phyloP scores from a whole-genome alignment of 2,329 filamentous ascomycete species.

The Drechslerella dactyloides region DNA sequence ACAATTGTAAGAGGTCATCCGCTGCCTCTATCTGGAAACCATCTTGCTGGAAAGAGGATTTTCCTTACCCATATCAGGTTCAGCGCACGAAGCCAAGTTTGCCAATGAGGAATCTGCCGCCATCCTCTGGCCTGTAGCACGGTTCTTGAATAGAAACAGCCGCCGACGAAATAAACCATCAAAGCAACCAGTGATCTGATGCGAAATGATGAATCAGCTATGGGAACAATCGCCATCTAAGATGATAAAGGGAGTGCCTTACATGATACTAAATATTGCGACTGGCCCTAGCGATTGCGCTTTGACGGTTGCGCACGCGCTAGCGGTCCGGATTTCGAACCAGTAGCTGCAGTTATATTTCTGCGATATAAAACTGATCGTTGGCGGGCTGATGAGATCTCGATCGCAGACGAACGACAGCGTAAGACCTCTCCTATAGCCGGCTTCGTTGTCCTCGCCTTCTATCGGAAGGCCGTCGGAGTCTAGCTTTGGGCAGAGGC shows the following conservation, averaged over 20 bases:
- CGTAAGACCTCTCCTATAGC: constrained; percentile 75
- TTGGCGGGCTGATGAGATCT: constrained; percentile 72
- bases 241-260: constrained; percentile 60
- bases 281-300: constrained; percentile 70
- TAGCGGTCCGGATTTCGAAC: constrained; percentile 86
- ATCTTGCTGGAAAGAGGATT: constrained; percentile 46
- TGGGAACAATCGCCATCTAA: background rate
- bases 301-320: constrained; percentile 78
- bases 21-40: constrained; percentile 24
- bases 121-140: constrained; percentile 93
- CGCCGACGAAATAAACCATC: constrained; percentile 86
- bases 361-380: constrained; percentile 83
- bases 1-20: background rate
- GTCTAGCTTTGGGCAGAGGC: constrained; percentile 65
- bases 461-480: constrained; percentile 59
- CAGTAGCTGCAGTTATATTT: constrained; percentile 93
- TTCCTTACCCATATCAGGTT: constrained; percentile 77
- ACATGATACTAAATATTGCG: constrained; percentile 87
- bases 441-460: constrained; percentile 57
- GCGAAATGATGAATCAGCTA: background rate
- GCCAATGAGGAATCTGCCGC: constrained; percentile 94
- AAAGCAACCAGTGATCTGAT: constrained; percentile 70
- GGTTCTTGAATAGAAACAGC: constrained; percentile 92
- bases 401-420: constrained; percentile 93
- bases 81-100: constrained; percentile 86